A percentile compares a stretch with the other conserved stretches of the same genome.
Conservation (phyloP, 2,329 filamentous ascomycete species). For the Anisogramma anomala region DNA sequence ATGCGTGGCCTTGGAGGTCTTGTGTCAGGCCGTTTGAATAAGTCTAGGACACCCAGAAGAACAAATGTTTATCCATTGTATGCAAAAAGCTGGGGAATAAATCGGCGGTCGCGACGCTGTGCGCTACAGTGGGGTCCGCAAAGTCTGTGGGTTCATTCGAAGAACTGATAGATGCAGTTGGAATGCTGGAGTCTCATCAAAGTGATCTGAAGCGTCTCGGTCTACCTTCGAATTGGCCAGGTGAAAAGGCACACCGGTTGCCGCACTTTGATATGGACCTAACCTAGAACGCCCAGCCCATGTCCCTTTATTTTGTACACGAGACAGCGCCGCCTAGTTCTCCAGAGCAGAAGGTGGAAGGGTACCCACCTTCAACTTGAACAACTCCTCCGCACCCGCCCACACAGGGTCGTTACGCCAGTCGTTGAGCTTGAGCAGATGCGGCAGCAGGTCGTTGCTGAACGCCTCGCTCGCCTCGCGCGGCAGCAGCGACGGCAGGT, state of each 20-base stretch:
- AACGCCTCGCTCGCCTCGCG: slow-evolving; percentile 79
- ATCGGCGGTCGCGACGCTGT: too few species aligned
- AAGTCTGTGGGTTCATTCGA: too few species aligned
- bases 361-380: slow-evolving; percentile 64
- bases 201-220: background rate
- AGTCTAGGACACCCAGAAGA: too few species aligned
- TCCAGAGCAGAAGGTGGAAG: slow-evolving; percentile 12
- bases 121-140: too few species aligned
- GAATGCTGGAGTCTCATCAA: too few species aligned
- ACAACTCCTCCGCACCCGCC: slow-evolving; percentile 73
- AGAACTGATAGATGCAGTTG: too few species aligned
- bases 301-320: slow-evolving; percentile 1
- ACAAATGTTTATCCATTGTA: too few species aligned
- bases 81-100: too few species aligned
- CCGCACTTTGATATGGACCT: background rate
- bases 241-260: background rate
- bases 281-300: slow-evolving; percentile 11
- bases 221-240: background rate
- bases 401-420: slow-evolving; percentile 65
- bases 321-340: slow-evolving; percentile 5
- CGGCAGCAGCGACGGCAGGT: slow-evolving; percentile 71
- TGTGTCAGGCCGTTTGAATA: too few species aligned
- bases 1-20: too few species aligned
- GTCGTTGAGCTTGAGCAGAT: slow-evolving; percentile 66
- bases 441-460: slow-evolving; percentile 65